Base-by-base conservation (phyloP, 257 asterid species). In the Cruciata laevipes region DNA sequence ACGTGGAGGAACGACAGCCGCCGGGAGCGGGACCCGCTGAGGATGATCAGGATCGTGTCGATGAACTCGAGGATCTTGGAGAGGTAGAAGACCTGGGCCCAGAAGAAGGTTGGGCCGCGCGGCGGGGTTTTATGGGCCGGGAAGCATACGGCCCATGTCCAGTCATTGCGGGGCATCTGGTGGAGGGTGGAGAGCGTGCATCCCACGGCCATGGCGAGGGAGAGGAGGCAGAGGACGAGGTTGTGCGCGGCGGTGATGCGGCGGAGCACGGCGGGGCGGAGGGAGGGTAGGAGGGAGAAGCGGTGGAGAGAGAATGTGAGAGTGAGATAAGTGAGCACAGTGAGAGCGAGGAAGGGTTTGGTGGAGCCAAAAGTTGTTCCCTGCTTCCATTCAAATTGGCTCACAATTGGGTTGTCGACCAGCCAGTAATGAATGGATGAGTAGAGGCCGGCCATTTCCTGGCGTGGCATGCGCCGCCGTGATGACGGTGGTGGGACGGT, bases 1-100 rank as follows among this genome's bases (percentile, higher is more conserved):
- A 91, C 96, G 79, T 91, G 98, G 80, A 91, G 90, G 87, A 91
- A 89, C 51, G 95, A 75, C 10, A 91, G 86, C 75, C 98, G 72
- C 17, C 89, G 77, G 0, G 77, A 13, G 9, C 84, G 70, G 21
- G 95, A 78, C n/a, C 78, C 86, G 37, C 88, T 71, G 37, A 81
- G 63, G 38, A 89, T 73, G 60, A 91, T 87, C 24, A 91, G 63
- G 7, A 84, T 77, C 10, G 98, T 91, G 76, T 91, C 98, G 6
- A 82, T 0, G 82, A 91, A 85, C 63, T 91, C 98, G n/a, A 89
- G 88, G 67, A 87, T 79, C 74, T 89, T 91, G 62, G 96, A 89
- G 74, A 91, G 79, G 73, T 91, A 89, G 79, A 91, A 91, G 1
- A 87, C 78, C 83, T 89, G 89, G 38, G 95, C 98, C 96, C 96